A percentile compares a stretch with the other conserved stretches of the same genome.
These are phyloP conservation scores for Aureobasidium leucospermi DNA, from an alignment of 2,329 filamentous ascomycete species.

Conservation along the genomic window DNA sequence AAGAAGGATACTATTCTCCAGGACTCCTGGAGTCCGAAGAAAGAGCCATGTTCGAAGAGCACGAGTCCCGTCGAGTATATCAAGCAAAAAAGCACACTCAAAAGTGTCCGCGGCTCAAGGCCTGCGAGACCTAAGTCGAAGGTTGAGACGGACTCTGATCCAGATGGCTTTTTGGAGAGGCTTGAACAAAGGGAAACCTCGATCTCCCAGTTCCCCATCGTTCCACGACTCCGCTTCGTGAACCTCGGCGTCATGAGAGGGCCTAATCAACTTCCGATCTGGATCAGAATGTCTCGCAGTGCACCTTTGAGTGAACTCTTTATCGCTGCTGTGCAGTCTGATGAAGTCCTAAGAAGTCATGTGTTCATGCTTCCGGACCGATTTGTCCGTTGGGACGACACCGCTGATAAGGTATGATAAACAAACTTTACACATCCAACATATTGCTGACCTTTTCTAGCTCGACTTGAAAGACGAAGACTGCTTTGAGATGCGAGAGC, in stretches of 20 bases:
- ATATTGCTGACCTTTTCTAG: neutral
- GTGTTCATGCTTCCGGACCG: neutral
- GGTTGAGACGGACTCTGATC: neutral
- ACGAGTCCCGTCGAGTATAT: too few relatives aligned
- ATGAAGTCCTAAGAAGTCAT: neutral
- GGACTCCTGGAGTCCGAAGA: too few relatives aligned
- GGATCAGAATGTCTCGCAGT: neutral
- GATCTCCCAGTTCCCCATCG: too few relatives aligned
- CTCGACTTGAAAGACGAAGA: neutral
- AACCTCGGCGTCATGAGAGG: neutral
- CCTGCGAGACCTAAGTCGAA: too few relatives aligned
- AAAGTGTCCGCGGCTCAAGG: too few relatives aligned
- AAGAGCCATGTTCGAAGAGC: too few relatives aligned
- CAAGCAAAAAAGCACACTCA: too few relatives aligned
- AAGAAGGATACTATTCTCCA: too few relatives aligned
- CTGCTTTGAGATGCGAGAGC: neutral
- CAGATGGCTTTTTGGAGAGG: too few relatives aligned
- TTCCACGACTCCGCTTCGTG: neutral
- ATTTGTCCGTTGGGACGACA: neutral
- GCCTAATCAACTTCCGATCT: neutral
- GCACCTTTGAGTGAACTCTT: neutral
- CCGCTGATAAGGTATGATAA: neutral
- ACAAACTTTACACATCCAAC: accelerated
- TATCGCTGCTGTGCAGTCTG: neutral
- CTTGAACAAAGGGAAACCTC: too few relatives aligned